These are phyloP conservation scores for Eutrema japonicum DNA, from an alignment of 345 rosid species.

Conservation along the genomic window DNA sequence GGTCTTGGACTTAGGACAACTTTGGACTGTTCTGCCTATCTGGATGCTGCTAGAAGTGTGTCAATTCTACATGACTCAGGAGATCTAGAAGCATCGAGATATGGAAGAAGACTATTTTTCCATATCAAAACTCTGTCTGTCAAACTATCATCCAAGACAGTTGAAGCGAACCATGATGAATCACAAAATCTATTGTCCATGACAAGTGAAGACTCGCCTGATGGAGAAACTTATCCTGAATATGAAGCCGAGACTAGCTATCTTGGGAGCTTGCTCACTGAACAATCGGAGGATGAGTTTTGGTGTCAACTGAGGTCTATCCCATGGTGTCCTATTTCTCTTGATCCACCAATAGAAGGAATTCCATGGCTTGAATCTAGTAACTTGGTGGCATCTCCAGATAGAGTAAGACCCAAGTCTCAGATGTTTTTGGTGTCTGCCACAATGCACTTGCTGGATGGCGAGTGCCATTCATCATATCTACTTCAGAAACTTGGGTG, in stretches of 20 bases:
- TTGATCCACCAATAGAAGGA: constrained; percentile 71
- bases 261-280: constrained; percentile 56
- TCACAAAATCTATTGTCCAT: constrained; percentile 37
- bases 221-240: constrained; percentile 39
- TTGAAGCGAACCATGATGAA: constrained; percentile 47
- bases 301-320: constrained; percentile 83
- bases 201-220: constrained; percentile 45
- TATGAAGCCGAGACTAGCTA: constrained; percentile 50
- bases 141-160: constrained; percentile 53
- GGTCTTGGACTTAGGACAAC: constrained; percentile 74
- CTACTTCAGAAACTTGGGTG: constrained; percentile 85
- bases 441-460: constrained; percentile 73
- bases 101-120: constrained; percentile 63
- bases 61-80: constrained; percentile 64
- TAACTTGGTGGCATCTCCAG: constrained; percentile 67
- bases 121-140: constrained; percentile 63
- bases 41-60: constrained; percentile 85
- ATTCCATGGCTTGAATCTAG: constrained; percentile 81
- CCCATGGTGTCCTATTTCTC: constrained; percentile 83
- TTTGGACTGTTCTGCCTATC: constrained; percentile 65
- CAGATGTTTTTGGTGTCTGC: constrained; percentile 86
- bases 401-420: constrained; percentile 78
- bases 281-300: constrained; percentile 73
- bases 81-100: constrained; percentile 56
- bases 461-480: constrained; percentile 62